These are phyloP conservation scores for Aegilops bicornis DNA, from an alignment of 176 grass and related monocot species.

Conservation along the genomic window DNA sequence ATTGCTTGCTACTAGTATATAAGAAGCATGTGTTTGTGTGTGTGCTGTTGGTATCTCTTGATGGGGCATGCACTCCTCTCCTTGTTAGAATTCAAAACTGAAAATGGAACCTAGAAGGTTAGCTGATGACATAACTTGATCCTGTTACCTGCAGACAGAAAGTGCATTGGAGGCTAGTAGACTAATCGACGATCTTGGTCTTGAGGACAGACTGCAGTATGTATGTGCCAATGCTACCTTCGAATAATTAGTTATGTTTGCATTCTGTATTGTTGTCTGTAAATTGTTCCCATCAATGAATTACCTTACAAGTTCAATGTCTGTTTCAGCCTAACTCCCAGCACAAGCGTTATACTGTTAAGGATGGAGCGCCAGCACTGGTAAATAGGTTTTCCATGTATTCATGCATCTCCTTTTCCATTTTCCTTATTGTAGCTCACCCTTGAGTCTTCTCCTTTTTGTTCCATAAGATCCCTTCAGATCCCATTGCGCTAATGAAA, in stretches of 20 bases:
- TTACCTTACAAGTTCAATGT: conserved; percentile 23
- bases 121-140: conserved; percentile 9
- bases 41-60: neutral
- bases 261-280: neutral
- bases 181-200: conserved; percentile 78
- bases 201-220: conserved; percentile 77
- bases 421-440: conserved; percentile 7
- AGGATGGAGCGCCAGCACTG: conserved; percentile 69
- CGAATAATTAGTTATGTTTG: conserved; percentile 2
- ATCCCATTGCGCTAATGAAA: conserved; percentile 69
- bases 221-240: conserved; percentile 57
- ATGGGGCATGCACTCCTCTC: neutral
- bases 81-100: neutral
- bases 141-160: conserved; percentile 37
- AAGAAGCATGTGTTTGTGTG: neutral
- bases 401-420: neutral
- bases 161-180: conserved; percentile 60
- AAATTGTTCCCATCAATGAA: neutral
- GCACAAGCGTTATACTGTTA: conserved; percentile 90
- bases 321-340: conserved; percentile 81
- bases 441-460: conserved; percentile 22
- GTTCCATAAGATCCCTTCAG: conserved; percentile 65
- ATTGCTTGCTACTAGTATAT: neutral
- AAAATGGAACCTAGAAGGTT: neutral
- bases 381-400: conserved; percentile 45